phyloP scores from a whole-genome alignment of 305 asterid species.

The Caryopteris hybrid region DNA sequence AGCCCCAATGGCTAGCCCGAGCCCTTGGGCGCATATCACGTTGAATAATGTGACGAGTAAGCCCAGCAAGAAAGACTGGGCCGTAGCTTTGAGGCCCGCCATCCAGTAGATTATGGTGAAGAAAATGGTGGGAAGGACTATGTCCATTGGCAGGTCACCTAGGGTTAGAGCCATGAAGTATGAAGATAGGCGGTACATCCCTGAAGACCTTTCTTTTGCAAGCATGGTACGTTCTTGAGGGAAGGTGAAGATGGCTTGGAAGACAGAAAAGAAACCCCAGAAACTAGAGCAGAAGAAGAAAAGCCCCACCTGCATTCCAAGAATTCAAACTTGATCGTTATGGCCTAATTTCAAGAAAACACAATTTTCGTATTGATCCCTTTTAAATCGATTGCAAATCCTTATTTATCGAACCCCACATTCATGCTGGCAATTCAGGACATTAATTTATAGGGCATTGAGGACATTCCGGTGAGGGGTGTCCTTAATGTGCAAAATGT shows the following conservation, averaged over 20 bases:
- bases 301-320: slow-evolving; percentile 48
- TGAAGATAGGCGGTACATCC: slow-evolving; percentile 79
- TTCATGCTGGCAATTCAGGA: not conserved
- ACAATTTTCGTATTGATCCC: no score
- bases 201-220: slow-evolving; percentile 67
- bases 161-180: slow-evolving; percentile 64
- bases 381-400: no score
- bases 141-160: slow-evolving; percentile 78
- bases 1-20: slow-evolving; percentile 85
- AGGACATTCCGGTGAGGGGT: no score
- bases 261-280: slow-evolving; percentile 74
- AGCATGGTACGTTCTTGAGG: slow-evolving; percentile 72
- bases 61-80: slow-evolving; percentile 39
- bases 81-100: slow-evolving; percentile 49
- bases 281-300: slow-evolving; percentile 53
- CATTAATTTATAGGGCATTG: not conserved
- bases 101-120: slow-evolving; percentile 60
- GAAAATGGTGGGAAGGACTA: slow-evolving; percentile 66
- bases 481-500: no score
- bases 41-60: slow-evolving; percentile 34
- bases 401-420: no score
- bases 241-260: slow-evolving; percentile 70
- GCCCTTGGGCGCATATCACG: slow-evolving; percentile 53
- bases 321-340: not conserved
- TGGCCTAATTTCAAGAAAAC: slow-evolving; percentile 4